Conservation (phyloP, 2,329 filamentous ascomycete species). For the Trichothecium sympodiale region DNA sequence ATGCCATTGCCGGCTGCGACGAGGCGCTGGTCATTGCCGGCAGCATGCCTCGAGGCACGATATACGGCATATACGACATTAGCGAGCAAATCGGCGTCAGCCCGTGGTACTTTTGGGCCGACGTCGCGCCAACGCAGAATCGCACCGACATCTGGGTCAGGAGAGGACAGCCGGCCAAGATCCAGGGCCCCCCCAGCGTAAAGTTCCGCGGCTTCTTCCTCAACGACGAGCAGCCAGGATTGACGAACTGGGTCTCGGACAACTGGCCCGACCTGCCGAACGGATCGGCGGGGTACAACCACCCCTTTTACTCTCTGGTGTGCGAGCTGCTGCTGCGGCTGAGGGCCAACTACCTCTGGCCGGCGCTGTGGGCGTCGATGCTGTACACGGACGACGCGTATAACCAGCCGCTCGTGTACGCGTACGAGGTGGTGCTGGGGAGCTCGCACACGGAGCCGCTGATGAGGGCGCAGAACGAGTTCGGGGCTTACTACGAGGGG, state of each 20-base stretch:
- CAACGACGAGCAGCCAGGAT: slow-evolving; percentile 57
- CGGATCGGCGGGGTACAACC: slow-evolving; percentile 36
- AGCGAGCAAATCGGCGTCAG: slow-evolving; percentile 48
- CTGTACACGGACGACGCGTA: slow-evolving; percentile 60
- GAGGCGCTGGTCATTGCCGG: slow-evolving; percentile 44
- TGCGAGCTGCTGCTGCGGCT: slow-evolving; percentile 62
- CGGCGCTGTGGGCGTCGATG: slow-evolving; percentile 59
- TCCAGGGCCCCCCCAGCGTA: slow-evolving; percentile 48
- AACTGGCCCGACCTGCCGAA: slow-evolving; percentile 14
- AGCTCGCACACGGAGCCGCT: slow-evolving; percentile 66
- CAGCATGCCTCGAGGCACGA: slow-evolving; percentile 47
- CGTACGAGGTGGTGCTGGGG: slow-evolving; percentile 64
- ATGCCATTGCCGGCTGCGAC: slow-evolving; percentile 28
- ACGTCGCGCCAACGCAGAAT: slow-evolving; percentile 42
- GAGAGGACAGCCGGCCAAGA: slow-evolving; percentile 39
- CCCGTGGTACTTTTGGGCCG: slow-evolving; percentile 50
- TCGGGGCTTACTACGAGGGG: slow-evolving; percentile 41
- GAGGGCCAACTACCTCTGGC: slow-evolving; percentile 67
- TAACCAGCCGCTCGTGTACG: slow-evolving; percentile 59
- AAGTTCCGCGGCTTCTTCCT: slow-evolving; percentile 61
- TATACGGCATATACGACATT: slow-evolving; percentile 49
- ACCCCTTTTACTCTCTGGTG: slow-evolving; percentile 55
- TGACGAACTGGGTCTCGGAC: slow-evolving; percentile 50
- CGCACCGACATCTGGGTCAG: slow-evolving; percentile 44
- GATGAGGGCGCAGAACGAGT: slow-evolving; percentile 49